These are phyloP conservation scores for Cetradonia linearis DNA, from an alignment of 495 filamentous ascomycete species.

Conservation along the genomic window DNA sequence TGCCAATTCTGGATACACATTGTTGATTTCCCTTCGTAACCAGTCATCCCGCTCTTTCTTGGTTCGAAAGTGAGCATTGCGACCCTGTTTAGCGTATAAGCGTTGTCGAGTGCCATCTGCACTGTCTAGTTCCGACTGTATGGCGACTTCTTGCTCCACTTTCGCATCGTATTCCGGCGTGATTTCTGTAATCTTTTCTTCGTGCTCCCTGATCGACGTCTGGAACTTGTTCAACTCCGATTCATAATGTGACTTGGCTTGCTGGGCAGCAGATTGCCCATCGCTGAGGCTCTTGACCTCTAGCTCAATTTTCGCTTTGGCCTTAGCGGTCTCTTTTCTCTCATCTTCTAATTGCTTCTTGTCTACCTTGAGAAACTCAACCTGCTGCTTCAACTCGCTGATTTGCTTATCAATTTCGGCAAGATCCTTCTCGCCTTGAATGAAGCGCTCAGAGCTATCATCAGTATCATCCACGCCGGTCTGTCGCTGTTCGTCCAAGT, in stretches of 20 bases:
- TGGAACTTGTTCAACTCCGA: slow-evolving; percentile 64
- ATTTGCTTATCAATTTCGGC: slow-evolving; percentile 66
- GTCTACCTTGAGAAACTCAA: slow-evolving; percentile 81
- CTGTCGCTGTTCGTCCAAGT: slow-evolving; percentile 70
- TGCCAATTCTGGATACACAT: slow-evolving; percentile 62
- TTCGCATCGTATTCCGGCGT: slow-evolving; percentile 63
- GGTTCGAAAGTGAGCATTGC: slow-evolving; percentile 77
- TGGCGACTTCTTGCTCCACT: slow-evolving; percentile 58
- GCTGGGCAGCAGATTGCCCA: slow-evolving; percentile 67
- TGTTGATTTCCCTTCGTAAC: slow-evolving; percentile 69
- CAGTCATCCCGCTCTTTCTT: slow-evolving; percentile 81
- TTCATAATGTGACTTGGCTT: slow-evolving; percentile 57
- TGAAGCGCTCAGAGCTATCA: slow-evolving; percentile 65
- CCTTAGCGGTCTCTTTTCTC: slow-evolving; percentile 63
- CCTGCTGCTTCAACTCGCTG: slow-evolving; percentile 64
- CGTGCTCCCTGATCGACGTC: slow-evolving; percentile 61
- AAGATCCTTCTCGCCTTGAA: slow-evolving; percentile 72
- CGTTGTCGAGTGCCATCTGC: slow-evolving; percentile 68
- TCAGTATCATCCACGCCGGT: slow-evolving; percentile 74
- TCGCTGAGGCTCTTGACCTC: slow-evolving; percentile 70
- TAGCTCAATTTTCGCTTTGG: slow-evolving; percentile 74
- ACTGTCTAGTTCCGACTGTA: slow-evolving; percentile 59
- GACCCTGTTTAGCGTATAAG: slow-evolving; percentile 86
- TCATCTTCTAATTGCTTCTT: slow-evolving; percentile 83
- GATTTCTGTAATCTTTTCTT: slow-evolving; percentile 62